These are phyloP conservation scores for Magnaporthiopsis incrustans DNA, from an alignment of 2,329 filamentous ascomycete species.

Conservation along the genomic window DNA sequence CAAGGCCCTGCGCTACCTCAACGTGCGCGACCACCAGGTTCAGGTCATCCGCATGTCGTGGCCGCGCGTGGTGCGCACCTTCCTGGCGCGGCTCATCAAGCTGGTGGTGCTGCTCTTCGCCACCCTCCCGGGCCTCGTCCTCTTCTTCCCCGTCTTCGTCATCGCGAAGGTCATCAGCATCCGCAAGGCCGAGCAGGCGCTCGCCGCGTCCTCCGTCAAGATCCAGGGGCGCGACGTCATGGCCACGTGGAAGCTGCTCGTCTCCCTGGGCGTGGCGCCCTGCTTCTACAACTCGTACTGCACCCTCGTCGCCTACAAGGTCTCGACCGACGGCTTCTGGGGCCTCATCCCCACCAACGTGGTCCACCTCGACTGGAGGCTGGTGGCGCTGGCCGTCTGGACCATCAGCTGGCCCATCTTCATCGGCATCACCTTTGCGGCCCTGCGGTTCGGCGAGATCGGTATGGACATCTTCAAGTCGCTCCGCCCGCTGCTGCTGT, in stretches of 20 bases:
- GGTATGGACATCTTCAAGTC: conserved; percentile 99
- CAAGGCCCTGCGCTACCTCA: conserved; percentile 73
- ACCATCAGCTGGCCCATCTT: conserved; percentile 72
- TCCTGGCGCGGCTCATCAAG: conserved; percentile 75
- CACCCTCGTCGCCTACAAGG: conserved; percentile 64
- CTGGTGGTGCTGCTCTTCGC: conserved; percentile 68
- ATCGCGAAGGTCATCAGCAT: conserved; percentile 75
- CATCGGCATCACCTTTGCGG: conserved; percentile 82
- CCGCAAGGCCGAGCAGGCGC: conserved; percentile 72
- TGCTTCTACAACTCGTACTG: conserved; percentile 79
- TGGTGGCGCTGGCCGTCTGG: conserved; percentile 43
- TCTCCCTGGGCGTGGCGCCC: conserved; percentile 77
- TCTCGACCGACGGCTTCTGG: conserved; percentile 72
- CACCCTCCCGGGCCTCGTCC: conserved; percentile 75
- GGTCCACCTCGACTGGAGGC: conserved; percentile 53
- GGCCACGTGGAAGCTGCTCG: conserved; percentile 88
- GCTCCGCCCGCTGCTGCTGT: conserved; percentile 76
- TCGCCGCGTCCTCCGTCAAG: conserved; percentile 82
- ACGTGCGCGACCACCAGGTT: conserved; percentile 88
- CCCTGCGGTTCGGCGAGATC: conserved; percentile 91
- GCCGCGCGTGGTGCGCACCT: conserved; percentile 63
- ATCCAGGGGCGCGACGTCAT: conserved; percentile 83
- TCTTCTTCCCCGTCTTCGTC: conserved; percentile 79
- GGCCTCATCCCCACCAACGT: conserved; percentile 76
- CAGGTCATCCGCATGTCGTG: conserved; percentile 82